Conservation (phyloP, 805 yeast genomes). For the Starmera dryadoides region DNA sequence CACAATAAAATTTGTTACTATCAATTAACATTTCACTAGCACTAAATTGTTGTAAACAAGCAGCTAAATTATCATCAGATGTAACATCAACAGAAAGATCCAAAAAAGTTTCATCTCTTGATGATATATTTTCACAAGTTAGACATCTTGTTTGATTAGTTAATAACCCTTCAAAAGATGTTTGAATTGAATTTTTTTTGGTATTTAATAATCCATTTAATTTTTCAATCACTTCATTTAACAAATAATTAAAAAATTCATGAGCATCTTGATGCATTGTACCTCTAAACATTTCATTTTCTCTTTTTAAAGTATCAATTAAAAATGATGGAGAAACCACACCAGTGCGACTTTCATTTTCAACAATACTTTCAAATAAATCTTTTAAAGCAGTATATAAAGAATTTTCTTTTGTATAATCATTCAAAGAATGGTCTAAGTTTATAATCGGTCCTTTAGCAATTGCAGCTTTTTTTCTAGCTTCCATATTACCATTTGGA, state of each 20-base stretch:
- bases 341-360: slow-evolving; percentile 61
- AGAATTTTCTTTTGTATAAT: slow-evolving; percentile 41
- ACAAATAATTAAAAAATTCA: slow-evolving; percentile 82
- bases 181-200: slow-evolving; percentile 47
- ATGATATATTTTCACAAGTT: slow-evolving; percentile 76
- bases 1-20: slow-evolving; percentile 89
- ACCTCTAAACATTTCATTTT: slow-evolving; percentile 78
- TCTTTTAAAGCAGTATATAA: slow-evolving; percentile 72
- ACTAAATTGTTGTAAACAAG: slow-evolving; percentile 74
- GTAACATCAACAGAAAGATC: slow-evolving; percentile 84
- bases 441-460: slow-evolving; percentile 79
- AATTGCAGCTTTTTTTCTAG: slow-evolving; percentile 70
- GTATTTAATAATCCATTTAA: slow-evolving; percentile 14
- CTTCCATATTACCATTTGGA: slow-evolving; percentile 48
- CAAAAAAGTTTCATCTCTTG: slow-evolving; percentile 78
- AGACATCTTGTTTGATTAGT: slow-evolving; percentile 87
- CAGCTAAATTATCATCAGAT: slow-evolving; percentile 64
- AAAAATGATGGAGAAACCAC: slow-evolving; percentile 78
- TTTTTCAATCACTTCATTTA: slow-evolving; percentile 62
- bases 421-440: slow-evolving; percentile 58
- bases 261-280: slow-evolving; percentile 99
- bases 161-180: slow-evolving; percentile 75
- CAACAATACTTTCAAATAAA: slow-evolving; percentile 76
- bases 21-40: slow-evolving; percentile 81
- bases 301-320: slow-evolving; percentile 68